Evolutionary conservation across 2,329 filamentous ascomycete genomes (phyloP).

Genomic region (Sporothrix pallida): DNA sequence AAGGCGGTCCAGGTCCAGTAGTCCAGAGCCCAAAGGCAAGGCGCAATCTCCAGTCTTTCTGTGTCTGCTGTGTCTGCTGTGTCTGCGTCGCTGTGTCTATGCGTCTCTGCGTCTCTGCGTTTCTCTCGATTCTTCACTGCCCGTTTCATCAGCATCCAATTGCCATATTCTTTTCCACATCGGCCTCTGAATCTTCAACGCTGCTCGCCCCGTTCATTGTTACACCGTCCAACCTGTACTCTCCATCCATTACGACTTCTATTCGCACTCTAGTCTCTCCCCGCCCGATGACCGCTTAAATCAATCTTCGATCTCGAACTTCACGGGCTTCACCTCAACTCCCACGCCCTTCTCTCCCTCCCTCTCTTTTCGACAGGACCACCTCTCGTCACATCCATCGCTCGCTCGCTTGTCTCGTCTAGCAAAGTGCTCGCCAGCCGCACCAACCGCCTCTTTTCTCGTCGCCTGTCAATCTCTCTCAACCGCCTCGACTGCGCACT

Average conservation of each 20-base stretch:
- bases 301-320: background rate
- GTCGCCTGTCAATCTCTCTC: background rate
- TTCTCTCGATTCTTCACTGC: background rate
- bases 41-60: constrained; percentile 28
- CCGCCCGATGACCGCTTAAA: constrained; percentile 25
- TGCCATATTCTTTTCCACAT: background rate
- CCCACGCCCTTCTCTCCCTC: background rate
- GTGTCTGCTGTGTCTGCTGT: constrained; percentile 1
- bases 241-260: background rate
- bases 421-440: background rate
- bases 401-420: constrained; percentile 1
- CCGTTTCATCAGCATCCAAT: constrained; percentile 1
- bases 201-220: constrained; percentile 12
- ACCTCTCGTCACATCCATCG: constrained; percentile 18
- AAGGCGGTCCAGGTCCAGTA: constrained; percentile 20
- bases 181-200: background rate
- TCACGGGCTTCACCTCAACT: too few relatives aligned
- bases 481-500: background rate
- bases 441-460: background rate
- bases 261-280: background rate
- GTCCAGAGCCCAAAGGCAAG: constrained; percentile 24
- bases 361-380: background rate
- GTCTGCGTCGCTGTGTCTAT: background rate
- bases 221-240: constrained; percentile 1
- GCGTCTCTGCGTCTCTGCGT: background rate